A percentile compares a stretch with the other conserved stretches of the same genome.
Evolutionary conservation across 805 yeast species (phyloP).

Genomic region (Wickerhamomyces xylosicus): DNA sequence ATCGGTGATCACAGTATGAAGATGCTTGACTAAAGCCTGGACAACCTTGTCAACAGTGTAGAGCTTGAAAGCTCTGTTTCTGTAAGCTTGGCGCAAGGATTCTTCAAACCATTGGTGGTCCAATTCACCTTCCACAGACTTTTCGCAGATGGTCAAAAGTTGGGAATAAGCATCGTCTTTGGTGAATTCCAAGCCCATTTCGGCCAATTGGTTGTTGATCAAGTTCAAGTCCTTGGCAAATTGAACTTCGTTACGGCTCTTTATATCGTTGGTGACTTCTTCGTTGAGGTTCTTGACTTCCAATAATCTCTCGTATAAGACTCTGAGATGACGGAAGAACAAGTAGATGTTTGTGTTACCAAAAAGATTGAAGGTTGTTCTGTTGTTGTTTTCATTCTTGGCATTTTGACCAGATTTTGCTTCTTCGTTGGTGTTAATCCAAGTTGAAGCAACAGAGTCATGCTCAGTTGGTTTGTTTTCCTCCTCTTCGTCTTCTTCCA

Average conservation of each 20-base stretch:
- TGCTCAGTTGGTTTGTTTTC: slow-evolving; percentile 16
- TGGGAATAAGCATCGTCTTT: slow-evolving; percentile 70
- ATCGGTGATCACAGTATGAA: slow-evolving; percentile 77
- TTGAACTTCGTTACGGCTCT: slow-evolving; percentile 47
- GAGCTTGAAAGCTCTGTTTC: slow-evolving; percentile 85
- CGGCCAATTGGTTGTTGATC: slow-evolving; percentile 69
- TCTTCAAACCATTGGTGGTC: slow-evolving; percentile 96
- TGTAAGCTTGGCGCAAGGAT: slow-evolving; percentile 86
- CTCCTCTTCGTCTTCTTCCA: slow-evolving; percentile 16
- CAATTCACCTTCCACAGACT: slow-evolving; percentile 76
- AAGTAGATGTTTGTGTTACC: slow-evolving; percentile 84
- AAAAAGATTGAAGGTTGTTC: slow-evolving; percentile 66
- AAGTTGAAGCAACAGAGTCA: slow-evolving; percentile 17
- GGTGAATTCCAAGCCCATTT: slow-evolving; percentile 64
- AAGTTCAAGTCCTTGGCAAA: slow-evolving; percentile 85
- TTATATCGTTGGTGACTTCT: slow-evolving; percentile 65
- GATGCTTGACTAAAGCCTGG: slow-evolving; percentile 74
- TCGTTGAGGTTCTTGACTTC: slow-evolving; percentile 69
- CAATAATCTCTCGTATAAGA: slow-evolving; percentile 66
- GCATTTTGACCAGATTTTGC: slow-evolving; percentile 20
- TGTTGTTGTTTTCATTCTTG: slow-evolving; percentile 18
- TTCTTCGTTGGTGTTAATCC: slow-evolving; percentile 15
- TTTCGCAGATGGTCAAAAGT: slow-evolving; percentile 62
- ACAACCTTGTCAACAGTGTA: slow-evolving; percentile 91
- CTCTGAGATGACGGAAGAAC: slow-evolving; percentile 77